Base-by-base conservation (phyloP, 2,329 filamentous ascomycete species). In the Hymenotorrendiella dingleyae region DNA sequence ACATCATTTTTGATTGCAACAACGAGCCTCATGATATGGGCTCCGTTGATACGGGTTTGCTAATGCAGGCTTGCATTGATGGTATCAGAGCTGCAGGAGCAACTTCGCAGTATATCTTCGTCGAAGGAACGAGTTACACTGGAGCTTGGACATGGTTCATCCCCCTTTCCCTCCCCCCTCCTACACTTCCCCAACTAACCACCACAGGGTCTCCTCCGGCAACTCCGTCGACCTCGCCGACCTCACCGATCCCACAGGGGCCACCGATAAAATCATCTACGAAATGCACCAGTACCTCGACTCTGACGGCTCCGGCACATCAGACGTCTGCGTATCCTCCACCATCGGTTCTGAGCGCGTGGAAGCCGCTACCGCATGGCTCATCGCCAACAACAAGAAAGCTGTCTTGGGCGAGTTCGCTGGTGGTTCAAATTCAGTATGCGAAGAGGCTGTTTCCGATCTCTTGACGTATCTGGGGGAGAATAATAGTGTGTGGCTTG, bases 231-330 rank as follows among this genome's bases (percentile, higher is more conserved):
- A 65, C 4, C 62, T 64, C 33, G 64, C 74, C 45, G 65, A 50
- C 16, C 65, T 79, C 30, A 72, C 68, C 7, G 75, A 80, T 48
- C 66, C 73, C 0, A 46, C 64, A 34, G n/a, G n/a, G n/a, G n/a
- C n/a, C n/a, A n/a, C n/a, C n/a, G 62, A 76, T 61, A 75, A 73
- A 54, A 66, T 78, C 43, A 61, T 79, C 56, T 78, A 74, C 60
- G 72, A 79, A 54, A 78, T 79, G 75, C 75, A 80, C 57, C 75
- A 79, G 62, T 80, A 79, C 54, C 74, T 79, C 27, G 75, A 80
- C 61, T 63, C 61, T 0, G 74, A 78, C 46, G 69, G 72, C 40
- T 73, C 68, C 2, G 75, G 75, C 7, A 77, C 73, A 0, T 64
- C 62, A 2, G 62, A 61, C 3, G 61, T 62, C 21, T 80, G 76